Base-by-base conservation (phyloP, 2,329 filamentous ascomycete genomes). In the Penicillium olsonii region DNA sequence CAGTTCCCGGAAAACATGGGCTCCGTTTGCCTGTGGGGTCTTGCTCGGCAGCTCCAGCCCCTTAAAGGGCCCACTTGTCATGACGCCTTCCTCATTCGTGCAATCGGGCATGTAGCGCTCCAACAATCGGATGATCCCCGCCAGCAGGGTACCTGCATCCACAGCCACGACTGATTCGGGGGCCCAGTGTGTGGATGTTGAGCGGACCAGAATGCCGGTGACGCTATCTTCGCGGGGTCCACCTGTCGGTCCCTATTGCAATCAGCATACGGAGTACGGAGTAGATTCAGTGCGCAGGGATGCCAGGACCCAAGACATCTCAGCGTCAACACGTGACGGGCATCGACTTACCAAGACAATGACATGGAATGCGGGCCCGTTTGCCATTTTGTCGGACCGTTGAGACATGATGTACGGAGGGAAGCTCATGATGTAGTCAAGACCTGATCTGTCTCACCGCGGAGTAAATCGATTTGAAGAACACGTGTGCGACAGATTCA, bases 221-320 rank as follows among this genome's bases (percentile, higher is more conserved):
- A 90, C 87, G 68, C 92, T 94, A 69, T 90, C 86, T 78, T 99
- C 94, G 63, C 84, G 82, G 26, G 94, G 94, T 44, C 94, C 94
- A 50, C 94, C 94, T 42, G 90, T 90, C 38, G 90, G 84, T 56
- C 94, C 94, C 91, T 95, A 50, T 43, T 11, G 38, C 12, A 52
- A 61, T 72, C 55, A 71, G 68, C 54, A 59, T 46, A 35, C 24
- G n/a, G 8, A 24, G 22, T 24, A 8, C 5, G 22, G 8, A 24
- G 29, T n/a, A 34, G 10, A 11, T 24, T 2, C 31, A 34, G n/a
- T 42, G 14, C 17, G 27, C 34, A 50, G 22, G 26, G 42, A 44
- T 37, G 44, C 45, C 45, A 48, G 47, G 51, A 52, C 45, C 57
- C 50, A n/a, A n/a, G n/a, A n/a, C n/a, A n/a, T n/a, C n/a, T n/a